A percentile compares a stretch with the other conserved stretches of the same genome.
phyloP scores from a whole-genome alignment of 352 stramenopile species.

The Phytopythium vexans region DNA sequence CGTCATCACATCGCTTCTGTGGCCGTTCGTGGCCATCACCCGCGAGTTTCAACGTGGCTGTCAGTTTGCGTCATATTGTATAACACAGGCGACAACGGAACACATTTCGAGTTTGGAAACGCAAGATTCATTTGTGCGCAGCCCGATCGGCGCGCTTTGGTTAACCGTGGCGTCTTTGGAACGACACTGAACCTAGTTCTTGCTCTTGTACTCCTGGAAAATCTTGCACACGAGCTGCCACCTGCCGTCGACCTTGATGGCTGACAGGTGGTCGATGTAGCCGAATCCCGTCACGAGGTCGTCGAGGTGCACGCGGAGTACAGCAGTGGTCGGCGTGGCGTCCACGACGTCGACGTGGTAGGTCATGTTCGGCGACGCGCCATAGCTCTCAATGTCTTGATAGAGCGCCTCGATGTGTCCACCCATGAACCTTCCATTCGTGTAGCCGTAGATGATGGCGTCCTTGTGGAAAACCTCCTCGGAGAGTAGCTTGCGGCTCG shows the following conservation, averaged over 20 bases:
- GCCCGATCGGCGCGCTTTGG: too few relatives aligned
- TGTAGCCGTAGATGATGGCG: background rate
- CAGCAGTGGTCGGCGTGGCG: background rate
- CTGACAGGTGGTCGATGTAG: background rate
- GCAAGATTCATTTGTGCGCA: too few relatives aligned
- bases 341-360: slow-evolving; percentile 1
- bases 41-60: too few relatives aligned
- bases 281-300: background rate
- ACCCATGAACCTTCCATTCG: background rate
- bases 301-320: background rate
- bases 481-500: background rate
- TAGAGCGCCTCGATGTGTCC: background rate
- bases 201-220: background rate
- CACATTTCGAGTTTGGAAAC: too few relatives aligned
- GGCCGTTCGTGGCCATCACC: slow-evolving; percentile 61
- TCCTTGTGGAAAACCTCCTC: slow-evolving; percentile 1
- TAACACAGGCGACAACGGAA: too few relatives aligned
- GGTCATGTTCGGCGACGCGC: background rate
- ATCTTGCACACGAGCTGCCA: slow-evolving; percentile 2
- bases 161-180: too few relatives aligned
- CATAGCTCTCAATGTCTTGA: background rate
- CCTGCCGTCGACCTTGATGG: background rate
- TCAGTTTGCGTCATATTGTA: too few relatives aligned
- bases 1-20: slow-evolving; percentile 64
- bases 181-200: too few relatives aligned